A percentile compares a stretch with the other conserved stretches of the same genome.
Evolutionary conservation across 2,329 filamentous ascomycete genomes (phyloP).

Genomic region (Beauveria sp.): DNA sequence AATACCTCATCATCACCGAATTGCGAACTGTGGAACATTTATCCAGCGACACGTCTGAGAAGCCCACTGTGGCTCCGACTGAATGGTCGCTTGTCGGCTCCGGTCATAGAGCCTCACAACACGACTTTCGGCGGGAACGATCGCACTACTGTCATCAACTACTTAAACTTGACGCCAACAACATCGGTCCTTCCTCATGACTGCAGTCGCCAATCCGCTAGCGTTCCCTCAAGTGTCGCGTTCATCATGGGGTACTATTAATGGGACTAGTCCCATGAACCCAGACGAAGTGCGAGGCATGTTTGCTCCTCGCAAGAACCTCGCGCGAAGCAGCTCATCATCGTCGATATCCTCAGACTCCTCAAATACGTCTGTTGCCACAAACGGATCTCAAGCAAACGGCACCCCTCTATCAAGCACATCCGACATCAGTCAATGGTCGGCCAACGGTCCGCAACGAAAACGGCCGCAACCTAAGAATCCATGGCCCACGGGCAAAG

Average conservation of each 20-base stretch:
- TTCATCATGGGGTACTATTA: slow-evolving; percentile 56
- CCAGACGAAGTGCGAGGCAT: slow-evolving; percentile 79
- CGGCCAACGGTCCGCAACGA: slow-evolving; percentile 37
- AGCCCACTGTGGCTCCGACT: slow-evolving; percentile 6
- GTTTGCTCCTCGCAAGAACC: slow-evolving; percentile 81
- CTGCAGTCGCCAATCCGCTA: slow-evolving; percentile 59
- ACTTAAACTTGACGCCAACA: slow-evolving; percentile 16
- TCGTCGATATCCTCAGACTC: slow-evolving; percentile 69
- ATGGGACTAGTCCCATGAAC: slow-evolving; percentile 61
- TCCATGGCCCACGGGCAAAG: slow-evolving; percentile 42
- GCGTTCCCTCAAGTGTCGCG: slow-evolving; percentile 56
- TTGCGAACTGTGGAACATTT: neutral
- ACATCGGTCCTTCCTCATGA: slow-evolving; percentile 44
- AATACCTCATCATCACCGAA: neutral
- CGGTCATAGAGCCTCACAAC: neutral
- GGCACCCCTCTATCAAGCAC: slow-evolving; percentile 42
- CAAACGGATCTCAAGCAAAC: slow-evolving; percentile 54
- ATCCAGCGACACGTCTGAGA: neutral
- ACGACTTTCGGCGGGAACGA: slow-evolving; percentile 5
- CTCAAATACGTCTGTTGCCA: slow-evolving; percentile 56
- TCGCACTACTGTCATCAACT: slow-evolving; percentile 14
- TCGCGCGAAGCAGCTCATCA: slow-evolving; percentile 83
- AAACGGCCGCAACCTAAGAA: slow-evolving; percentile 45
- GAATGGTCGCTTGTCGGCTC: slow-evolving; percentile 9
- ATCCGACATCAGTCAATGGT: slow-evolving; percentile 45